Conservation (phyloP, 768 basidiomycete species). For the Amanita polypyramis region DNA sequence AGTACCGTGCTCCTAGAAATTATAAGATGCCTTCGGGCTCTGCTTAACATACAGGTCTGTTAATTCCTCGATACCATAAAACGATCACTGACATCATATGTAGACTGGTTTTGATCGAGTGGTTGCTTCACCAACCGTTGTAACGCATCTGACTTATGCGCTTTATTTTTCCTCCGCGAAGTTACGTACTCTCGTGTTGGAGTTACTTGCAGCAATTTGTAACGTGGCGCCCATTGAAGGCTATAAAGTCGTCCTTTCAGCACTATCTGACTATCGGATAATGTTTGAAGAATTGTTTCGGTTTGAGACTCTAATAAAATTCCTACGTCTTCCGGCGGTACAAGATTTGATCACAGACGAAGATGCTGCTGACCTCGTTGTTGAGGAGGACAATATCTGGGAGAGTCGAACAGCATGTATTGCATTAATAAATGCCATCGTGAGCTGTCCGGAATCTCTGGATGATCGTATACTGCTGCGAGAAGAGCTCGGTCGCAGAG, state of each 20-base stretch:
- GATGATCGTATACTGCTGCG: constrained; percentile 73
- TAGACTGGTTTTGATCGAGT: constrained; percentile 69
- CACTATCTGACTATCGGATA: constrained; percentile 72
- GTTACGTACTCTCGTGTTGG: constrained; percentile 57
- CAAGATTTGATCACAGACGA: constrained; percentile 24
- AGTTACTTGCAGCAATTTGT: constrained; percentile 79
- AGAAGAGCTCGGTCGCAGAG: constrained; percentile 75
- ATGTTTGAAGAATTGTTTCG: constrained; percentile 65
- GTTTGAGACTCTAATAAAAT: constrained; percentile 65
- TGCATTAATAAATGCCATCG: constrained; percentile 71
- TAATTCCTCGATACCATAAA: not conserved
- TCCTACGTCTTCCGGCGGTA: constrained; percentile 44
- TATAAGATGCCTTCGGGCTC: constrained; percentile 68
- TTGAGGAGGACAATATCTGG: constrained; percentile 67
- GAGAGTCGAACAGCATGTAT: constrained; percentile 70
- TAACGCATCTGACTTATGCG: constrained; percentile 65
- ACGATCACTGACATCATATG: constrained; percentile 7
- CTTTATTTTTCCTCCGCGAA: constrained; percentile 59
- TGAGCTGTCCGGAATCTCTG: constrained; percentile 62
- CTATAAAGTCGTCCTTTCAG: constrained; percentile 62
- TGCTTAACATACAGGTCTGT: constrained; percentile 75
- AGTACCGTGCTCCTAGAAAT: constrained; percentile 59
- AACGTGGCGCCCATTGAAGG: constrained; percentile 63
- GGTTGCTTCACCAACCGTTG: constrained; percentile 47
- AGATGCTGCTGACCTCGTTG: constrained; percentile 23